Conservation (phyloP, 1,284 basidiomycete species). For the Lentinula novae-zelandiae region DNA sequence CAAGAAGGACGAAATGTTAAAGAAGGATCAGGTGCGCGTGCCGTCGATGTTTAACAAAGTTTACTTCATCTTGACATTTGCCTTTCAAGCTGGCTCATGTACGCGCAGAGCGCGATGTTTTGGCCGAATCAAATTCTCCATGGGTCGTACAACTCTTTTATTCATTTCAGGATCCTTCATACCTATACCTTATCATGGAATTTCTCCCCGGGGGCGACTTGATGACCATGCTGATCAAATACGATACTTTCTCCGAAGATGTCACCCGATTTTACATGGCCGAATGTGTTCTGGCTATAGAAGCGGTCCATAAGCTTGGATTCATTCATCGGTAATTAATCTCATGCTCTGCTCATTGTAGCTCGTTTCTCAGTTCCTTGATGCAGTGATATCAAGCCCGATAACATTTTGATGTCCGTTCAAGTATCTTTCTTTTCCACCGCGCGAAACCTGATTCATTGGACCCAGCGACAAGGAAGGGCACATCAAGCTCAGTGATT, state of each 20-base stretch:
- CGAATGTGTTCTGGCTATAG: conserved; percentile 88
- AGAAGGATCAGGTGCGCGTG: conserved; percentile 86
- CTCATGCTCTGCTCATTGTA: not conserved
- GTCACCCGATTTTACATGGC: conserved; percentile 98
- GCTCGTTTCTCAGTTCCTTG: conserved; percentile 7
- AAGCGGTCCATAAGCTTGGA: conserved; percentile 88
- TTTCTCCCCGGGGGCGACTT: conserved; percentile 98
- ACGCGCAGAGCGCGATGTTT: conserved; percentile 79
- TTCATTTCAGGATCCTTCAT: conserved; percentile 95
- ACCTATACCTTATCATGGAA: conserved; percentile 98
- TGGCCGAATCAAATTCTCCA: conserved; percentile 94
- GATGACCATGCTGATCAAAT: conserved; percentile 99
- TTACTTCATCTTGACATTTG: conserved; percentile 45
- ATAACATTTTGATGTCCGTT: conserved; percentile 78
- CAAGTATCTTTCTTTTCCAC: not conserved
- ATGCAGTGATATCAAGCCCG: conserved; percentile 88
- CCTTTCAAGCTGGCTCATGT: conserved; percentile 85
- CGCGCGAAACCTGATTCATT: not conserved
- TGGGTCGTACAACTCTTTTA: conserved; percentile 99
- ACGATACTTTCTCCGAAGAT: conserved; percentile 98
- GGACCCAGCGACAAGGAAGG: conserved; percentile 80
- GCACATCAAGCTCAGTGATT: conserved; percentile 95
- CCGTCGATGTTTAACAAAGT: not conserved
- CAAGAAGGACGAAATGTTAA: conserved; percentile 98
- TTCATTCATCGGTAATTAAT: conserved; percentile 80